These are phyloP conservation scores for Geotrichum citri-aurantii DNA, from an alignment of 1,139 yeast genomes.

Conservation along the genomic window DNA sequence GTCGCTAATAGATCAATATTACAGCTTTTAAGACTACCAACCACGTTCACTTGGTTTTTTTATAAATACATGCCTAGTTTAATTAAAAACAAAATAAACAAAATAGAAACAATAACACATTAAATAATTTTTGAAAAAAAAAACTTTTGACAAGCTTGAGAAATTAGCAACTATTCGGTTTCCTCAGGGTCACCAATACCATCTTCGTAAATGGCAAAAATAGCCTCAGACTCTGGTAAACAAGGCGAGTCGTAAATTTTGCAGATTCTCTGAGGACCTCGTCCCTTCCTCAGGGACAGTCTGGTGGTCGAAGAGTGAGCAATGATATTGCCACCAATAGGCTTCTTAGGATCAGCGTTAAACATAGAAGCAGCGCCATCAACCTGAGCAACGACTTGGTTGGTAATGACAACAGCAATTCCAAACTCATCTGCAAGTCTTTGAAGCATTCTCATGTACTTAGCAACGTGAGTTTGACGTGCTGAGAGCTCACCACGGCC, in stretches of 20 bases:
- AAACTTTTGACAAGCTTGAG: not conserved
- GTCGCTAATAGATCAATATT: not conserved
- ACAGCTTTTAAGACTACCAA: not conserved
- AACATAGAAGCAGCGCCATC: slow-evolving; percentile 82
- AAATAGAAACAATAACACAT: not conserved
- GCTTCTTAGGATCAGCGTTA: slow-evolving; percentile 97
- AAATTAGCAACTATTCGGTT: slow-evolving; percentile 43
- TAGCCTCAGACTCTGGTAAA: slow-evolving; percentile 89
- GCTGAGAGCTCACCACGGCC: slow-evolving; percentile 97
- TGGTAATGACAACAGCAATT: slow-evolving; percentile 95
- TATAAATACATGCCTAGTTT: not conserved
- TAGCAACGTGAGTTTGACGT: slow-evolving; percentile 90
- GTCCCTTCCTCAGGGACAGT: slow-evolving; percentile 80
- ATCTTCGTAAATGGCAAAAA: slow-evolving; percentile 92
- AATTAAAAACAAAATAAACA: too few relatives aligned
- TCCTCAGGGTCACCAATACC: slow-evolving; percentile 94
- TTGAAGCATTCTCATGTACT: slow-evolving; percentile 85
- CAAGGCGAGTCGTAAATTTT: slow-evolving; percentile 94
- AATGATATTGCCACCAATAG: slow-evolving; percentile 96
- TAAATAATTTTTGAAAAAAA: not conserved
- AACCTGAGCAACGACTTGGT: slow-evolving; percentile 97
- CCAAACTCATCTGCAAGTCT: slow-evolving; percentile 97
- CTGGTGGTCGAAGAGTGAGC: slow-evolving; percentile 97
- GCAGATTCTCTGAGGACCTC: slow-evolving; percentile 88
- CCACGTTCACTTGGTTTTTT: not conserved